Evolutionary conservation across 2,329 filamentous ascomycete species (phyloP), one percentile per base, ranked within the genome.

Genomic region (Sclerotinia glacialis): DNA sequence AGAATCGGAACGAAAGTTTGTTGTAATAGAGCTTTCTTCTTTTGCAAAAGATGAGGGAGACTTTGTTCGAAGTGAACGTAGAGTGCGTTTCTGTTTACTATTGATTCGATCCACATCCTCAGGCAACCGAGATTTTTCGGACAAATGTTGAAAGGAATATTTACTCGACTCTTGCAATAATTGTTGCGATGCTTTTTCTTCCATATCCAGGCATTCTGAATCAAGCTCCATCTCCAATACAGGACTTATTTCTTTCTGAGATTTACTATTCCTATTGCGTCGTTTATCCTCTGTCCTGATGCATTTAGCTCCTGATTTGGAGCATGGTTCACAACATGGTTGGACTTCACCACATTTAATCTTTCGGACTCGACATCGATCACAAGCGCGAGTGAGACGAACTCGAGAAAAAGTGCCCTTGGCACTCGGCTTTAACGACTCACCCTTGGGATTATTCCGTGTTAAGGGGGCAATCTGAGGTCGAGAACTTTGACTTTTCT

Each of bases 81-180:
- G 58, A 60, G 58, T n/a, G 31, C 28, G 28, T 37, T 37, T 23
- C 37, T 37, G 44, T 49, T 49, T 59, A 40, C 34, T 47, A 18
- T 49, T 42, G 23, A 47, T 26, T 49, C 11, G 21, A 59, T 31
- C 28, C 44, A 44, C n/a, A 5, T 65, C 64, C 26, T 52, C 46
- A 11, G 53, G 34, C 46, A 60, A 40, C 44, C 46, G 64, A 44
- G 64, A 60, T 52, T 50, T 49, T 60, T 65, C 54, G 14, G 44
- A 50, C 60, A 58, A 62, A 40, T 63, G 46, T 28, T 63, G 56
- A 31, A 21, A 47, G 18, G 64, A 60, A 14, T 66, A 66, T 66
- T 66, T 58, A 66, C n/a, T 63, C 11, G 64, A 53, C 21, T 66
- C 64, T 47, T 54, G 46, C 18, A 66, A 46, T 12, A 66, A 52